Base-by-base conservation (phyloP, 192 early-diverging fungal species). In the Funneliformis mosseae region DNA sequence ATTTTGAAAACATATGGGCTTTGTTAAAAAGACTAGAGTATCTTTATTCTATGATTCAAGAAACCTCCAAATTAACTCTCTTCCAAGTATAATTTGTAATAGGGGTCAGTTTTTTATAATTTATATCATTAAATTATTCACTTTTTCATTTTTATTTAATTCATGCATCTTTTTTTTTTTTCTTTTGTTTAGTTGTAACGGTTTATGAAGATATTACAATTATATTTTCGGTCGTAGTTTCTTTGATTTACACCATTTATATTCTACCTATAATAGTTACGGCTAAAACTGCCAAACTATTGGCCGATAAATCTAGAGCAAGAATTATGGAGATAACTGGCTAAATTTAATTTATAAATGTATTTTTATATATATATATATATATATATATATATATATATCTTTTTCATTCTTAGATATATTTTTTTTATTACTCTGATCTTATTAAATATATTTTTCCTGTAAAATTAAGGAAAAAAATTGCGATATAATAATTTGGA, bases 191-290 rank as follows among this genome's bases (percentile, higher is more conserved):
- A 33, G 33, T 33, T 33, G 33, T 33, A 33, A 33, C 55, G 69
- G 77, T 69, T n/a, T 79, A 62, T 48, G 77, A 79, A 41, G 77
- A 79, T 79, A 27, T 67, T 33, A 50, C 45, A 46, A 70, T 79
- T 45, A 18, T 79, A 25, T 70, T 79, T 59, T 21, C 77, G 2
- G 66, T 79, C 18, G 61, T 79, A 12, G 55, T 46, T 27, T 79
- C 77, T 6, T n/a, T 79, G 18, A 14, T 79, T 23, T 79, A 79
- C 55, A 79, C 77, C n/a, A 70, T 79, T 39, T 79, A 79, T 59
- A 41, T 79, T 27, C 55, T 79, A 25, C 77, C 77, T 4, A 33
- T 79, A 38, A 64, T 79, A 38, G 77, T 79, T 21, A 41, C 55
- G 21, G 77, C 77, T 21, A 69, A 59, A 68, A 27, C 77, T 23